A percentile compares a stretch with the other conserved stretches of the same genome.
Conservation (phyloP, 495 filamentous ascomycete genomes). For the Penicillium bovifimosum region DNA sequence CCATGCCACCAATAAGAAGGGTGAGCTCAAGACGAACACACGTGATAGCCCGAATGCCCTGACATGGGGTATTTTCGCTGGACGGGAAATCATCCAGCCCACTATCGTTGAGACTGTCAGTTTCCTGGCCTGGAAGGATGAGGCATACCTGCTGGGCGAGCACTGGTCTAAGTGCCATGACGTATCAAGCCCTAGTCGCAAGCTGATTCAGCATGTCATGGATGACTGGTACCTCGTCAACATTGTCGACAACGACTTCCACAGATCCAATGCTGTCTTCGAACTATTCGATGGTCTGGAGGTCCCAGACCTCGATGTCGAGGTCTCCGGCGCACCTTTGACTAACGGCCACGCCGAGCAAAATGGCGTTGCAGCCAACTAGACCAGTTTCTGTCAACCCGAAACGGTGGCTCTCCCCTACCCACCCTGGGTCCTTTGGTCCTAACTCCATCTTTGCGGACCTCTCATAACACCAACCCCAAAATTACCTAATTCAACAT, state of each 20-base stretch:
- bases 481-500: slow-evolving; percentile 42
- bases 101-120: slow-evolving; percentile 98
- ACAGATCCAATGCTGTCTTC: slow-evolving; percentile 2
- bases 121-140: slow-evolving; percentile 98
- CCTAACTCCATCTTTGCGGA: slow-evolving; percentile 10
- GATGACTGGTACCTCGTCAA: slow-evolving; percentile 90
- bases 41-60: slow-evolving; percentile 85
- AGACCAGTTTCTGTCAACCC: slow-evolving; percentile 18
- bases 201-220: slow-evolving; percentile 77
- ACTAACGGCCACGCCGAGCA: slow-evolving; percentile 15
- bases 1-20: slow-evolving; percentile 79
- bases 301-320: slow-evolving; percentile 57
- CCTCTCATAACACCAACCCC: slow-evolving; percentile 19
- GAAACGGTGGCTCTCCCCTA: background rate
- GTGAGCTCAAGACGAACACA: slow-evolving; percentile 79
- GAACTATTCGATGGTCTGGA: slow-evolving; percentile 66
- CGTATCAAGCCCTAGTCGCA: slow-evolving; percentile 68
- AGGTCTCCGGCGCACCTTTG: slow-evolving; percentile 22
- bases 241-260: slow-evolving; percentile 61
- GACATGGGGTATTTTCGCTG: slow-evolving; percentile 98
- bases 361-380: slow-evolving; percentile 29
- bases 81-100: slow-evolving; percentile 97
- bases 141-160: slow-evolving; percentile 85
- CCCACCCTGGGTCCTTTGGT: background rate
- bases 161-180: slow-evolving; percentile 94